Evolutionary conservation across 768 basidiomycete species (phyloP).

Genomic region (Lactarius indigo): DNA sequence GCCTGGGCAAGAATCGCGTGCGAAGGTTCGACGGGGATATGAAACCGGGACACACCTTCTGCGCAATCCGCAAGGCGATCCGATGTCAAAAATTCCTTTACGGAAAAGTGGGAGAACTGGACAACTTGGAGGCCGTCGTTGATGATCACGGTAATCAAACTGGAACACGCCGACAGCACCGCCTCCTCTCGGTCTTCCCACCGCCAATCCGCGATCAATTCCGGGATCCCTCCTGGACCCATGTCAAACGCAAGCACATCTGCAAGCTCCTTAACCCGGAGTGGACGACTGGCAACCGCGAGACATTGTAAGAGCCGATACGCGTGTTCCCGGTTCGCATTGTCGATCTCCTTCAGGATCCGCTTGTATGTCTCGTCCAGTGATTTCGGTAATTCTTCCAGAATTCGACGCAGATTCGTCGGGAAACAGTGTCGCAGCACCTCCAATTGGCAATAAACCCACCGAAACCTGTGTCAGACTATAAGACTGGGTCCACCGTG

Average conservation of each 20-base stretch:
- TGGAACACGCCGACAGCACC: background rate
- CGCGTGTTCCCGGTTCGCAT: background rate
- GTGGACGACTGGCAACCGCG: background rate
- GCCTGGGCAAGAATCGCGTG: background rate
- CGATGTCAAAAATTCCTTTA: background rate
- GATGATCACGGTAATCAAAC: background rate
- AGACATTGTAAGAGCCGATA: background rate
- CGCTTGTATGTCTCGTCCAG: slow-evolving; percentile 4
- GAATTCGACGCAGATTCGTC: background rate
- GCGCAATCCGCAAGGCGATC: background rate
- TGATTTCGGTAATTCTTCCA: background rate
- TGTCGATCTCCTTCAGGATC: background rate
- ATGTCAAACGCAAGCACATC: background rate
- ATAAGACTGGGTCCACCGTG: background rate
- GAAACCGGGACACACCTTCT: background rate
- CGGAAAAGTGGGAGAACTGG: background rate
- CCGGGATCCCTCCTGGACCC: background rate
- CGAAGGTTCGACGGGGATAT: background rate
- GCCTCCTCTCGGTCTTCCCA: background rate
- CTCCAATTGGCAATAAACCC: background rate
- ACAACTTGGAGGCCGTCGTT: background rate
- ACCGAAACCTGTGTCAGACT: background rate
- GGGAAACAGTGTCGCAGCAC: background rate
- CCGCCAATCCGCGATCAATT: background rate
- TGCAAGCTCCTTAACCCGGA: background rate